These are phyloP conservation scores for Botrytis elliptica DNA, from an alignment of 2,329 filamentous ascomycete genomes.

Conservation along the genomic window DNA sequence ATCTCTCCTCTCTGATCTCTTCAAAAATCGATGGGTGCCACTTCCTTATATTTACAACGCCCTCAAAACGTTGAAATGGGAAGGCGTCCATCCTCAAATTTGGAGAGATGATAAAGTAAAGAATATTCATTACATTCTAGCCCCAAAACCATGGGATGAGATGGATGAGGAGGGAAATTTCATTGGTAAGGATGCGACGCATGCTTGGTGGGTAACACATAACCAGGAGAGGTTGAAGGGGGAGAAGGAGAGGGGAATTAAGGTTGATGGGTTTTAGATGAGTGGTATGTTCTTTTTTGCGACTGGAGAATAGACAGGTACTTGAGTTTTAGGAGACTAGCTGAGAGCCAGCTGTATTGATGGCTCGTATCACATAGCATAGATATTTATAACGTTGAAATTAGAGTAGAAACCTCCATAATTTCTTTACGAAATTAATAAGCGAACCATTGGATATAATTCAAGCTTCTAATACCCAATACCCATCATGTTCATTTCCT, in stretches of 20 bases:
- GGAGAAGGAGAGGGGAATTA: conserved; percentile 39
- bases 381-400: neutral
- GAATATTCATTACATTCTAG: conserved; percentile 61
- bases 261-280: conserved; percentile 30
- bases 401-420: neutral
- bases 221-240: conserved; percentile 44
- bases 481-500: neutral
- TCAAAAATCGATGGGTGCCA: conserved; percentile 54
- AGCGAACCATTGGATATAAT: neutral
- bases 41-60: conserved; percentile 63
- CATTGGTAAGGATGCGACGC: conserved; percentile 45
- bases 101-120: conserved; percentile 59
- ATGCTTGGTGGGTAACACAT: conserved; percentile 56
- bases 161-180: conserved; percentile 46
- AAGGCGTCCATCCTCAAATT: conserved; percentile 53
- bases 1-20: conserved; percentile 55
- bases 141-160: conserved; percentile 62
- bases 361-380: neutral
- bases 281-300: neutral
- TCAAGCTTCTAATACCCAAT: neutral
- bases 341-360: neutral
- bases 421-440: neutral
- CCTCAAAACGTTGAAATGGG: conserved; percentile 58
- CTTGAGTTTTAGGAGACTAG: neutral
- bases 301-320: neutral